phyloP scores from a whole-genome alignment of 23 red algal genomes.

The Gracilaria domingensis region DNA sequence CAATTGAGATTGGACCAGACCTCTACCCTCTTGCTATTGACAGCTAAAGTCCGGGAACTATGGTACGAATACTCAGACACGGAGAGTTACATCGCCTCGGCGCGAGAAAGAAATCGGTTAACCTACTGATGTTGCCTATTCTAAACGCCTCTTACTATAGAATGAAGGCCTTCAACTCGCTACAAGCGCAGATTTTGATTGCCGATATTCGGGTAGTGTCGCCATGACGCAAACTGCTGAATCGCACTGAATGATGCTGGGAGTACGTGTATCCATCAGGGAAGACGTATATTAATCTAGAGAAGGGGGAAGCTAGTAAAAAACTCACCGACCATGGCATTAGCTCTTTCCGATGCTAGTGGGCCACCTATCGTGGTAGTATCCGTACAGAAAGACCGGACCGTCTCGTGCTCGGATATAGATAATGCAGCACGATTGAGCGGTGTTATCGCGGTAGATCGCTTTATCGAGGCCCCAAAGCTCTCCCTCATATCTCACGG shows the following conservation, averaged over 20 bases:
- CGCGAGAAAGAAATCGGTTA: background rate
- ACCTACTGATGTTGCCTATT: background rate
- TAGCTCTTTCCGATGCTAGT: too few relatives aligned
- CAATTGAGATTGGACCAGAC: background rate
- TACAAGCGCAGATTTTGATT: slow-evolving; percentile 25
- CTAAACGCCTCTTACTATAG: too few relatives aligned
- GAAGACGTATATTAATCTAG: too few relatives aligned
- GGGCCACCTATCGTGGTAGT: background rate
- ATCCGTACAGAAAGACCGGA: background rate
- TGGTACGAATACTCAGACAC: background rate
- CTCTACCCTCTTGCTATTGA: background rate
- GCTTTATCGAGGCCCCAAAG: too few relatives aligned
- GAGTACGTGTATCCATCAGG: background rate
- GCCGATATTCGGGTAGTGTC: background rate
- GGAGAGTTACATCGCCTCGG: background rate
- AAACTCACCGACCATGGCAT: too few relatives aligned
- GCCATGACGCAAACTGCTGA: background rate
- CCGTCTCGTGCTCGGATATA: background rate
- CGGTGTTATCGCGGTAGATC: background rate
- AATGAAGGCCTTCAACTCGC: background rate
- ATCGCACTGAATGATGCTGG: too few relatives aligned
- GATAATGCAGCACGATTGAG: background rate
- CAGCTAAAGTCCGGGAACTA: background rate
- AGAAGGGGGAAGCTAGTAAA: too few relatives aligned
- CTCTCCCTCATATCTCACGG: too few relatives aligned